phyloP scores from a whole-genome alignment of 257 asterid species.

The Fraxinus cuspidata region DNA sequence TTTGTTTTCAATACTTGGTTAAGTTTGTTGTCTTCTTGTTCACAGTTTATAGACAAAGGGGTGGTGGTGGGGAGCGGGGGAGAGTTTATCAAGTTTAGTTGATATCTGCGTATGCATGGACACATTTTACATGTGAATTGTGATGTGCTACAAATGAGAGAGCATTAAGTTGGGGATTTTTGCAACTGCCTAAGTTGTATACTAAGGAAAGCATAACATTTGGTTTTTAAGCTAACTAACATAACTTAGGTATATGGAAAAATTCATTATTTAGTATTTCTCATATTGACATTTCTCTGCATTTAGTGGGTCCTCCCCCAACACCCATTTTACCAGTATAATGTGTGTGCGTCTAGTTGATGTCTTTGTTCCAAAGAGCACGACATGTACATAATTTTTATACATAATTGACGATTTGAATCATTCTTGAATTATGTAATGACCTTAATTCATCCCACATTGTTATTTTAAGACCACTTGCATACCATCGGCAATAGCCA shows the following conservation, averaged over 20 bases:
- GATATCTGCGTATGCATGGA: constrained; percentile 14
- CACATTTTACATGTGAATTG: constrained; percentile 25
- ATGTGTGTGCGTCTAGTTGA: no score
- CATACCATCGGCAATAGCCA: no score
- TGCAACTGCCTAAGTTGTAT: neutral
- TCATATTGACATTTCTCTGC: neutral
- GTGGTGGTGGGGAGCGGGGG: neutral
- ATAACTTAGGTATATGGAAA: neutral
- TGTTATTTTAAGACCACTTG: no score
- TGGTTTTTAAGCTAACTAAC: neutral
- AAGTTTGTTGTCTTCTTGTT: neutral
- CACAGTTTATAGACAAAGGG: neutral
- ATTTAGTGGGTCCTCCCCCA: neutral
- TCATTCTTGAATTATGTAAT: no score
- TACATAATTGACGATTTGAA: no score
- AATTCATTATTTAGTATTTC: neutral
- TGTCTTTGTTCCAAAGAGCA: no score
- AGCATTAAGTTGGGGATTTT: neutral
- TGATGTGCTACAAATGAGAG: neutral
- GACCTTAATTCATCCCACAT: no score
- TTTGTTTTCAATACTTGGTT: neutral
- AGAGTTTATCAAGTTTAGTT: constrained; percentile 11
- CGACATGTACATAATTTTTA: no score
- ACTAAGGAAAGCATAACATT: constrained; percentile 6
- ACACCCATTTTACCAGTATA: neutral